phyloP scores from a whole-genome alignment of 2,329 filamentous ascomycete species.

The Verticillium tricorpus region DNA sequence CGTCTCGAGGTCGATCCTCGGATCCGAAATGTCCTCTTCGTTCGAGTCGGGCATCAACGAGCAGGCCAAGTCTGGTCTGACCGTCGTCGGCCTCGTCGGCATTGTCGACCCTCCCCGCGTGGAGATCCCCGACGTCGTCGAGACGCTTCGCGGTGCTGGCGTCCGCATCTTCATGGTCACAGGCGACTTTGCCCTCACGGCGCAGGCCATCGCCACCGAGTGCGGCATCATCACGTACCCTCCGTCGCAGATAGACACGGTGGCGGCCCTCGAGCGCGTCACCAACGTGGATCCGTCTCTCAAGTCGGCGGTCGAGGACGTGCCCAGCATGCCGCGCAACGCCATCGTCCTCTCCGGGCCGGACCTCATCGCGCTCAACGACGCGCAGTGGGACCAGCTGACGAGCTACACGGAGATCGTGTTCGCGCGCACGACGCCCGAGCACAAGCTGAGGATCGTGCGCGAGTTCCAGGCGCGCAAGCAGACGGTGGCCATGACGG shows the following conservation, averaged over 20 bases:
- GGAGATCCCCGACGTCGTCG: constrained; percentile 70
- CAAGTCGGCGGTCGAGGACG: constrained; percentile 54
- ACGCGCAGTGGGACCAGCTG: constrained; percentile 73
- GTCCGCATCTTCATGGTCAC: constrained; percentile 83
- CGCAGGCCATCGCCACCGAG: constrained; percentile 71
- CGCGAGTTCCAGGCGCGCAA: constrained; percentile 75
- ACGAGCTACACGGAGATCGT: constrained; percentile 76
- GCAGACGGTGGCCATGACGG: constrained; percentile 80
- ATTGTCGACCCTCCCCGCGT: constrained; percentile 83
- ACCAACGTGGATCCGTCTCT: constrained; percentile 55
- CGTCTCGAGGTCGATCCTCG: constrained; percentile 23
- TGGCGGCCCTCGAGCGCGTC: constrained; percentile 44
- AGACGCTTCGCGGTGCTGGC: constrained; percentile 65
- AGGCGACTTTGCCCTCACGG: constrained; percentile 75
- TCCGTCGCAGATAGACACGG: constrained; percentile 43
- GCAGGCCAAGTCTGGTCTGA: constrained; percentile 62
- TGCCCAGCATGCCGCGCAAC: constrained; percentile 20
- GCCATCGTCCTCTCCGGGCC: constrained; percentile 62
- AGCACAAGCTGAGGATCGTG: constrained; percentile 89
- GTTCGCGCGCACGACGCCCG: constrained; percentile 77
- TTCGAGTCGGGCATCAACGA: constrained; percentile 46
- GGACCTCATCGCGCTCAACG: constrained; percentile 71
- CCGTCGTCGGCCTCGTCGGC: constrained; percentile 75
- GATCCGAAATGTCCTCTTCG: constrained; percentile 13
- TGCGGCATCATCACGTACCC: constrained; percentile 68